Evolutionary conservation across 192 early-diverging fungal species (phyloP), one percentile per base, ranked within the genome.

Genomic region (Fimicolochytrium jonesii): DNA sequence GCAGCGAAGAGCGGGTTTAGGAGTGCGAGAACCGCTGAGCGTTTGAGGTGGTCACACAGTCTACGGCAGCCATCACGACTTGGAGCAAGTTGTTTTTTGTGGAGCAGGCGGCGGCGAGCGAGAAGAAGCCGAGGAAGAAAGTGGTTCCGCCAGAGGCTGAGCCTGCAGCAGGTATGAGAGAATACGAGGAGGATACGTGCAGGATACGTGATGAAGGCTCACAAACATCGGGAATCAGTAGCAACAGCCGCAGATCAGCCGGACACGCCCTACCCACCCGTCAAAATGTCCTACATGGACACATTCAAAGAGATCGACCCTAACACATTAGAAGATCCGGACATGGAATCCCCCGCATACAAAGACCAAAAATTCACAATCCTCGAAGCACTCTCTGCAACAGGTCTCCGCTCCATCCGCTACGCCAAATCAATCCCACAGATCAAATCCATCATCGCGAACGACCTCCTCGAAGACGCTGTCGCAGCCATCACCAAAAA

Each of bases 321-420:
- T 32, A 60, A 43, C 30, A 29, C 28, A 18, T 26, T 49, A 2
- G 41, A 41, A 7, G 48, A 39, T 11, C 18, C 28, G 4, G 55
- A 49, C 50, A 13, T 35, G 36, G 17, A 31, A 2, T n/a, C 42
- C 18, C 11, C 18, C 10, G 50, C 66, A 33, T 33, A 25, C 22
- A 57, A 49, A 33, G 20, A 56, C 1, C 41, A 62, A 30, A 66
- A 61, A 68, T 69, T 67, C 62, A 71, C 30, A 37, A 81, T 97
- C 20, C 73, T 99, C 18, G 97, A 99, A 72, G 97, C 93, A 4
- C 81, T 99, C 22, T 88, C 93, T 0, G 97, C 97, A 11, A 91
- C 92, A 28, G 97, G 97, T 5, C 70, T 99, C 39, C 81, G 97
- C 41, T 92, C 95, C 3, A 85, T 99, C 55, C 90, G 97, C 22